Evolutionary conservation across 106 monocot species (phyloP).

Genomic region (Dactylorhiza incarnata): DNA sequence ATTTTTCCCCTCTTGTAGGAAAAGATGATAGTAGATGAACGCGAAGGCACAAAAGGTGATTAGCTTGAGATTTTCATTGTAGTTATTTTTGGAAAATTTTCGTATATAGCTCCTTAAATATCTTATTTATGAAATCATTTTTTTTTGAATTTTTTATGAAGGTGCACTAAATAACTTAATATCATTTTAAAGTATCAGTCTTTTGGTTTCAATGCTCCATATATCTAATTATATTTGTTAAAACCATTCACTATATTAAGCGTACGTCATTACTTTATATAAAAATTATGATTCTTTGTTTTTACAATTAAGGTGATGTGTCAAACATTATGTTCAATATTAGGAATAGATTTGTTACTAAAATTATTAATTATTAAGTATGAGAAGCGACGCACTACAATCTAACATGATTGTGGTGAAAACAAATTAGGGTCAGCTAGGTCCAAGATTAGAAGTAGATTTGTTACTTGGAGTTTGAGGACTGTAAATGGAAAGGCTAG

Average conservation of each 20-base stretch:
- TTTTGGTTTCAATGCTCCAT: background rate
- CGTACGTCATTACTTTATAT: background rate
- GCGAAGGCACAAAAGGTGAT: slow-evolving; percentile 21
- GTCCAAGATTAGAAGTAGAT: background rate
- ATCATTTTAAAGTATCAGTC: background rate
- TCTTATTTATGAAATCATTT: background rate
- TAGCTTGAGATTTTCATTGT: background rate
- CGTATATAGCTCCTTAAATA: no score
- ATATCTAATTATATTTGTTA: background rate
- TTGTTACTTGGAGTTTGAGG: background rate
- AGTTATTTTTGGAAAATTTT: no score
- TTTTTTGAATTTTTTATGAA: background rate
- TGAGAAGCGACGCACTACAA: background rate
- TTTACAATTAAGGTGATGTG: background rate
- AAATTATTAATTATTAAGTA: no score
- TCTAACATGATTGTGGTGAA: background rate
- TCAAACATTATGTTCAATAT: background rate
- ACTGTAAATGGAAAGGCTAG: background rate
- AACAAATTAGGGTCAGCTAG: background rate
- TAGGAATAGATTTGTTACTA: no score
- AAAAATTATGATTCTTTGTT: background rate
- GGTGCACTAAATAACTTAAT: background rate
- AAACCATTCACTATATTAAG: background rate
- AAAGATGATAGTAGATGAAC: slow-evolving; percentile 33
- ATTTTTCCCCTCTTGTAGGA: slow-evolving; percentile 16